Evolutionary conservation across 139 green algal genomes (phyloP), one percentile per base, ranked within the genome.

Genomic region (Micractinium conductrix): DNA sequence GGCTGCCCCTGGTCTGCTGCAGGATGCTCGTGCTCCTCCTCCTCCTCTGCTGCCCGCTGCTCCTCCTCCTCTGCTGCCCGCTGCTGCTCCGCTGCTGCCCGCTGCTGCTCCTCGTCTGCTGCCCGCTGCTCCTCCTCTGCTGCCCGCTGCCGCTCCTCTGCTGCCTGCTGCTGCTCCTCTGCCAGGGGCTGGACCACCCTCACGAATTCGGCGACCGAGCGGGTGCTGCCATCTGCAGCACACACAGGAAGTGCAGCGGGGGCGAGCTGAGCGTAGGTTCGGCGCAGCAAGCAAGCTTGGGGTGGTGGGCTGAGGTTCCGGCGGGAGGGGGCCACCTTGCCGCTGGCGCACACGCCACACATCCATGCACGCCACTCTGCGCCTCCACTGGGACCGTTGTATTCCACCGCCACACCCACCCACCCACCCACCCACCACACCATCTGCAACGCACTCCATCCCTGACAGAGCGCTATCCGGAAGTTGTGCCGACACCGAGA

Each of bases 391-490:
- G 67, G 8, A 73, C 67, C 7, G 16, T n/a, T 44, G 67, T n/a
- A 73, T 19, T 73, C 48, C 12, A 58, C 48, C 12, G 48, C 48
- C 48, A 58, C 14, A 14, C 12, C 12, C 12, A 58, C 14, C 48
- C 48, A 58, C 48, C 10, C 12, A 10, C 14, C 14, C 12, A 14
- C 48, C 10, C 48, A 58, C 12, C 48, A 58, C 74, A 81, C 74
- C 74, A 53, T 33, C 21, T 14, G 50, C 50, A 35, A 81, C 19
- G 50, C 74, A 81, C 50, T 81, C 74, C 35, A 81, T 21, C 16
- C 74, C 74, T 16, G 35, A 5, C 16, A 68, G 42, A 1, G 50
- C 50, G 21, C 62, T 26, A 0, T 68, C 33, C 42, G 22, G 35
- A 4, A 70, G 74, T 8, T 35, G 28, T 4, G 38, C 35, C 3